Percentiles rank a stretch among this genome's conserved stretches.
Conservation (phyloP, 75 land plant genomes). For the Pinus tabuliformis region DNA sequence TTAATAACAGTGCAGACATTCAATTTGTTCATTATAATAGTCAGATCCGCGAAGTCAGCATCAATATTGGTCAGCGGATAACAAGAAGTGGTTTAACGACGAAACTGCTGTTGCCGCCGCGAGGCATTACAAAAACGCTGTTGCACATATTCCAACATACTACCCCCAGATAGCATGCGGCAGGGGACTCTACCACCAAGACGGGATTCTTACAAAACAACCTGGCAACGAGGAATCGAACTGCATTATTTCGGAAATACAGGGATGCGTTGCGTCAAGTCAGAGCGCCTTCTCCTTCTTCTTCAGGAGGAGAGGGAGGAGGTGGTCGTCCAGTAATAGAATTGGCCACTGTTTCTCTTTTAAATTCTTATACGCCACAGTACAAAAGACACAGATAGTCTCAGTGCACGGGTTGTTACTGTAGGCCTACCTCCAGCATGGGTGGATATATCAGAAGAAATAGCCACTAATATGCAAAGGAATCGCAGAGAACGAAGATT, state of each 20-base stretch:
- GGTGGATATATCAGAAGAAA: slow-evolving; percentile 97
- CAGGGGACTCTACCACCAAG: background rate
- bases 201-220: slow-evolving; percentile 7
- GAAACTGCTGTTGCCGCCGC: background rate
- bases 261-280: slow-evolving; percentile 66
- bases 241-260: slow-evolving; percentile 49
- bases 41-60: no score
- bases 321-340: slow-evolving; percentile 62
- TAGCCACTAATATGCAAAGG: slow-evolving; percentile 71
- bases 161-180: background rate
- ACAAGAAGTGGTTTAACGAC: background rate
- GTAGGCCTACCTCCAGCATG: slow-evolving; percentile 92
- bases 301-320: background rate
- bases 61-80: no score
- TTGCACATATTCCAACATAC: background rate
- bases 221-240: slow-evolving; percentile 59
- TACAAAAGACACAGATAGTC: slow-evolving; percentile 56
- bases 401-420: slow-evolving; percentile 64
- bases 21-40: no score
- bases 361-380: slow-evolving; percentile 51
- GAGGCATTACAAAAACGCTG: background rate
- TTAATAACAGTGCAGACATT: no score
- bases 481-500: no score
- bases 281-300: slow-evolving; percentile 25
- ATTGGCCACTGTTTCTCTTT: slow-evolving; percentile 49